Evolutionary conservation across 129 eudicot genomes (phyloP), one percentile per base, ranked within the genome.

Genomic region (Pseudognaphalium luteoalbum): DNA sequence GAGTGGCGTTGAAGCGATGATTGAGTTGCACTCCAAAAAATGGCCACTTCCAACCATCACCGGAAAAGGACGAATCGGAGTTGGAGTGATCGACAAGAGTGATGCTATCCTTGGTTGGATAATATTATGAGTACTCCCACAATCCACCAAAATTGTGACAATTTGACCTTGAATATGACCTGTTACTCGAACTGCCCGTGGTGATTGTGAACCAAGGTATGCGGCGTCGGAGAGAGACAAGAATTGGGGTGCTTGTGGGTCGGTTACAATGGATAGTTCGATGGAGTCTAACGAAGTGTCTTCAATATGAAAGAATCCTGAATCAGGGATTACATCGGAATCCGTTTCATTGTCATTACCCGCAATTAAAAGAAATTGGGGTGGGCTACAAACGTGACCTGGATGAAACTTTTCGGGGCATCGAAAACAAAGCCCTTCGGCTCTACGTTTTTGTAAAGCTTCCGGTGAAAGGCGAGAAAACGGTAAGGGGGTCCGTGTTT

Each of bases 81-180:
- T n/a, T n/a, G n/a, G n/a, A n/a, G n/a, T n/a, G n/a, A n/a, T n/a
- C n/a, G n/a, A n/a, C n/a, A n/a, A n/a, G n/a, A n/a, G n/a, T n/a
- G n/a, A n/a, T n/a, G n/a, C n/a, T n/a, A n/a, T n/a, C n/a, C 77
- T 35, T 0, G 68, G 77, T 34, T 72, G 77, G 14, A 72, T 20
- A 10, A 72, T 72, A 7, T 72, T 72, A 4, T 72, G 77, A 0
- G 77, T 72, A 6, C 56, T 72, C 0, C 68, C 67, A 7, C 54
- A 56, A 57, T 72, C 77, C 5, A 72, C 7, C 0, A 72, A 34
- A 6, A 35, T 58, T 1, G 77, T 58, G 0, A 72, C 68, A 0
- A 21, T 54, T 2, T 35, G 29, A 4, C 21, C 14, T 0, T 12
- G 7, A 25, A 72, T 34, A 17, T 34, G 11, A 2, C 68, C 77